Base-by-base conservation (phyloP, 148 eudicot genomes). In the Silene conica region DNA sequence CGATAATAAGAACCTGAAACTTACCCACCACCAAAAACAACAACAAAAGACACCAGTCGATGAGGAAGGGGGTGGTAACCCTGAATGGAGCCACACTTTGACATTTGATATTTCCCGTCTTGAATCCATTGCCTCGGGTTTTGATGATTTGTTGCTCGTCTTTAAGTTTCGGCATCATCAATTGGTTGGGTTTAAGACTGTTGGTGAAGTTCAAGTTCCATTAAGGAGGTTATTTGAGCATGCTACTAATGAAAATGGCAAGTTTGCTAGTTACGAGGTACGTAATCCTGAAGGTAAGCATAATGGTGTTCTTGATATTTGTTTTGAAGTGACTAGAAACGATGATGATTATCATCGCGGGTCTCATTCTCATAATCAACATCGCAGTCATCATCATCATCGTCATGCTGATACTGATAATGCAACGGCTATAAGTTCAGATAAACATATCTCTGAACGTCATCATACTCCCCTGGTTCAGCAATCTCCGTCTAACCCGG, bases 161-260 rank as follows among this genome's bases (percentile, higher is more conserved):
- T 71, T 86, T 70, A 82, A 82, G 74, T 3, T 86, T 34, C 77
- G 84, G 6, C 72, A 70, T 28, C 78, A 67, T 0, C 81, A 65
- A 56, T 56, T 77, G 1, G 82, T 86, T 16, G 80, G 83, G 64
- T 80, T 80, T 18, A 80, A 80, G 63, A 56, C 57, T 7, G 75
- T 86, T 15, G 87, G 89, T 4, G 85, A 86, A 15, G 89, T 86
- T 10, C 57, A 67, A 1, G 89, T 86, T 65, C 85, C 80, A 0
- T 52, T 86, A 70, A 66, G 21, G 14, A 79, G 76, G 71, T 63
- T 84, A 57, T 14, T 80, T 16, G 74, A 76, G 1, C 58, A 63
- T 41, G 76, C 66, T 8, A 71, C 63, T 6, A 1, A 10, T 66
- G 80, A 63, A 2, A 58, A 64, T 43, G 67, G n/a, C 43, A 71